phyloP scores from a whole-genome alignment of 2,329 filamentous ascomycete species.

The Hypoxylon sp. region DNA sequence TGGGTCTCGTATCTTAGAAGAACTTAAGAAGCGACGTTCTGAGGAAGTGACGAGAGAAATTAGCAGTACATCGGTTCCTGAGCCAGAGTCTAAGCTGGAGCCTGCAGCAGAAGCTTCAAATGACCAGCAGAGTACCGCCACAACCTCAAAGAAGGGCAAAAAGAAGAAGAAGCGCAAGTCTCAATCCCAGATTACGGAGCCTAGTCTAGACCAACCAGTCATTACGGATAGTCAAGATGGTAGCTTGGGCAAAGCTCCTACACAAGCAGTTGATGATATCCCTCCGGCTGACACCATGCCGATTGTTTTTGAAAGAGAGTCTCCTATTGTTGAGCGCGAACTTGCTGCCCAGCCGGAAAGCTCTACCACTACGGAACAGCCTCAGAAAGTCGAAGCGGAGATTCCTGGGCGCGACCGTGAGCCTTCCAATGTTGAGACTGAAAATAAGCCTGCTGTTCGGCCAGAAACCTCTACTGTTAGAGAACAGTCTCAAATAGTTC shows the following conservation, averaged over 20 bases:
- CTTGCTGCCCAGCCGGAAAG: neutral
- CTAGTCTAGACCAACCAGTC: constrained; percentile 28
- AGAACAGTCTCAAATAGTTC: neutral
- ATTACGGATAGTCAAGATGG: constrained; percentile 16
- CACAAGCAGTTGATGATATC: constrained; percentile 18
- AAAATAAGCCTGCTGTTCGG: neutral
- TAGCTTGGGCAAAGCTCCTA: constrained; percentile 14
- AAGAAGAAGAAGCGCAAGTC: constrained; percentile 47
- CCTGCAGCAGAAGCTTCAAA: constrained; percentile 17
- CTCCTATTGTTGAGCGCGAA: constrained; percentile 1
- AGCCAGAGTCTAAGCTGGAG: constrained; percentile 13
- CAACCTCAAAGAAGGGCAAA: constrained; percentile 38
- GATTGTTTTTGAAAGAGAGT: neutral
- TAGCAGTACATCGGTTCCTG: constrained; percentile 5
- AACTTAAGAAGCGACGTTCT: constrained; percentile 19
- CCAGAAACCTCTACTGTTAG: neutral
- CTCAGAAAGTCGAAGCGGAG: neutral
- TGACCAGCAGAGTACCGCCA: constrained; percentile 22
- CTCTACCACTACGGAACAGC: neutral
- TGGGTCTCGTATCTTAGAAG: constrained; percentile 15
- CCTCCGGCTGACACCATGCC: constrained; percentile 5
- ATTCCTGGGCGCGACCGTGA: constrained; percentile 3
- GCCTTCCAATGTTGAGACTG: neutral
- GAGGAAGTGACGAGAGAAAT: constrained; percentile 11
- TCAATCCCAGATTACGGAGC: constrained; percentile 39